Evolutionary conservation across 805 yeast genomes (phyloP).

Genomic region (Wickerhamomyces rabaulensis): DNA sequence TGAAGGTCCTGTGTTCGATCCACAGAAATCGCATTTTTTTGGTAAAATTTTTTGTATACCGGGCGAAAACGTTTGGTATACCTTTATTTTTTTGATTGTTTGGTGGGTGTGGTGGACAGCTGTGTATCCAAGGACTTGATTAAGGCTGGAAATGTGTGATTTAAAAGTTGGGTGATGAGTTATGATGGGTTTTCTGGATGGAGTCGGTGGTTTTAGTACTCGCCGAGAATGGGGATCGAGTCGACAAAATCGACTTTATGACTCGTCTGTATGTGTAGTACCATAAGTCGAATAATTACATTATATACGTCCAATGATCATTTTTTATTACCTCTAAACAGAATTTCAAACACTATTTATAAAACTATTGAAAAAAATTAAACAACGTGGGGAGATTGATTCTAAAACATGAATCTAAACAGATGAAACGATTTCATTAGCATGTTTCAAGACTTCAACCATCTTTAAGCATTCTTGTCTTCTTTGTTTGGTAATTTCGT

Average conservation of each 20-base stretch:
- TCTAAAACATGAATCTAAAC: constrained; percentile 20
- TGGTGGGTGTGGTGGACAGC: no score
- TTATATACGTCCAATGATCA: no score
- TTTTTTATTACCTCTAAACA: neutral
- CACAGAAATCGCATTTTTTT: constrained; percentile 53
- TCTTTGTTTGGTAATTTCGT: constrained; percentile 87
- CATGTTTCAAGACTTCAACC: constrained; percentile 89
- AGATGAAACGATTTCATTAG: constrained; percentile 75
- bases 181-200: no score
- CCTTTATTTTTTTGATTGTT: no score
- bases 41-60: neutral
- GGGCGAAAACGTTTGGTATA: neutral
- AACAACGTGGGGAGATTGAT: neutral
- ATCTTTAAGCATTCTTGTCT: constrained; percentile 91
- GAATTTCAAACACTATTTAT: neutral
- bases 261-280: no score
- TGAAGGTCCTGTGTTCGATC: constrained; percentile 83
- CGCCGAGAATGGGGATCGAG: no score
- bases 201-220: no score
- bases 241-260: no score
- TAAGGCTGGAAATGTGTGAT: no score
- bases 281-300: no score
- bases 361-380: neutral
- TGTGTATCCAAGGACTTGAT: no score
- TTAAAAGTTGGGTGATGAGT: no score